Evolutionary conservation across 1,284 basidiomycete species (phyloP).

Genomic region (Malassezia yamatoensis): DNA sequence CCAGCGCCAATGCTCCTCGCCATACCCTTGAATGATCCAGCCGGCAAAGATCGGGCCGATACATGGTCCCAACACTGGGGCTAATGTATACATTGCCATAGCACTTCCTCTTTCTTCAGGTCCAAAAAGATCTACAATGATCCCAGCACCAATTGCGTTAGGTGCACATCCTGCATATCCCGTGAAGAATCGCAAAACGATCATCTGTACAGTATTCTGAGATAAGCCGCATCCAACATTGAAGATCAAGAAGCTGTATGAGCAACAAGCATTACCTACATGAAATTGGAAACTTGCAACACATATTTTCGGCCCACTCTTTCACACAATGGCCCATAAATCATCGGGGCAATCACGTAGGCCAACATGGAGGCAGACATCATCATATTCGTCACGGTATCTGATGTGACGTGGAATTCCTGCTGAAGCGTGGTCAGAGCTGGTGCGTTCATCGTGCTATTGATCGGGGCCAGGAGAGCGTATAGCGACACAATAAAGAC

Average conservation of each 20-base stretch:
- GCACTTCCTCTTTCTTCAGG: conserved; percentile 51
- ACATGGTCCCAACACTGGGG: conserved; percentile 44
- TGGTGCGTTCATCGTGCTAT: conserved; percentile 8
- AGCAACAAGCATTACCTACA: not conserved
- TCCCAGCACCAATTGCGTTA: conserved; percentile 53
- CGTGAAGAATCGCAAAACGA: conserved; percentile 23
- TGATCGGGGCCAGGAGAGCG: conserved; percentile 4
- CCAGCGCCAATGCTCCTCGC: conserved; percentile 21
- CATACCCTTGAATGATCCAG: conserved; percentile 27
- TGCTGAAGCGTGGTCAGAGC: not conserved
- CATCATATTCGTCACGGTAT: conserved; percentile 9
- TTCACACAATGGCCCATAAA: conserved; percentile 12
- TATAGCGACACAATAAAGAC: conserved; percentile 7
- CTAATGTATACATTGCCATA: conserved; percentile 54
- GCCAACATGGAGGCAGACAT: conserved; percentile 11
- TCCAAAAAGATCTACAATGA: conserved; percentile 62
- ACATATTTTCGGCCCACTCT: conserved; percentile 12
- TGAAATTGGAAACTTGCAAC: conserved; percentile 4
- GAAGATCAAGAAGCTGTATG: conserved; percentile 9
- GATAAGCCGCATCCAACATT: conserved; percentile 20
- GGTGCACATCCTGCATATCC: conserved; percentile 44
- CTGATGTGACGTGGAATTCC: not conserved
- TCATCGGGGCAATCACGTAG: not conserved
- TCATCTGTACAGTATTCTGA: conserved; percentile 23
- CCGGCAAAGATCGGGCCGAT: conserved; percentile 25